Conservation (phyloP, 2,329 filamentous ascomycete genomes). For the Penicillium sp. region DNA sequence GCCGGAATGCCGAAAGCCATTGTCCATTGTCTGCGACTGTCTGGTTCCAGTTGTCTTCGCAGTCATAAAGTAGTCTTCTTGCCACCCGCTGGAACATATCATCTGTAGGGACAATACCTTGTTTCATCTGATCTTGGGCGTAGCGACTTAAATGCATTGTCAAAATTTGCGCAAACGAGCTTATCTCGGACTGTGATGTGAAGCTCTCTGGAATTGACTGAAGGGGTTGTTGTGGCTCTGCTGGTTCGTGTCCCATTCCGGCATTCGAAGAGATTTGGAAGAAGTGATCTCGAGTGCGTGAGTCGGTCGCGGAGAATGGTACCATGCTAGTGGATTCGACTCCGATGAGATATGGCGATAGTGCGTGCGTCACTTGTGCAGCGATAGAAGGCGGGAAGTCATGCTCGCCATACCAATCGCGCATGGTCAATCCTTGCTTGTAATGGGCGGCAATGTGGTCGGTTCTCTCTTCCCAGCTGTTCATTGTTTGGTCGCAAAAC, state of each 20-base stretch:
- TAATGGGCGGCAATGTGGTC: constrained; percentile 57
- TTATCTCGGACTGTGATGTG: neutral
- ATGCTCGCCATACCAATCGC: constrained; percentile 55
- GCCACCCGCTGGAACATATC: constrained; percentile 52
- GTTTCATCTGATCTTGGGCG: constrained; percentile 16
- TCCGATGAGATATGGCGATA: constrained; percentile 25
- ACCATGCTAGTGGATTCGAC: constrained; percentile 19
- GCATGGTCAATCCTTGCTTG: constrained; percentile 52
- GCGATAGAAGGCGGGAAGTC: constrained; percentile 38
- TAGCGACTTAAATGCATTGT: constrained; percentile 19
- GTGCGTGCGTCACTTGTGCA: constrained; percentile 13
- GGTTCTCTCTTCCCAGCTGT: constrained; percentile 52
- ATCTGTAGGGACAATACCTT: constrained; percentile 45
- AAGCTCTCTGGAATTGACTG: neutral
- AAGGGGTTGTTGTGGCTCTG: neutral
- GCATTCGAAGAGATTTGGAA: constrained; percentile 17
- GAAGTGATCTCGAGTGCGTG: constrained; percentile 17
- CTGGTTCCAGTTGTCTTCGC: constrained; percentile 52
- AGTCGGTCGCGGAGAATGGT: constrained; percentile 22
- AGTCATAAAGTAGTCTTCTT: constrained; percentile 50
- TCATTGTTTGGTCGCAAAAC: constrained; percentile 51
- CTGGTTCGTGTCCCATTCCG: neutral
- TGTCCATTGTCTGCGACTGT: constrained; percentile 30
- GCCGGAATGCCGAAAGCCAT: constrained; percentile 24
- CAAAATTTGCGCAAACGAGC: neutral